Evolutionary conservation across 257 asterid genomes (phyloP), one percentile per base, ranked within the genome.

Genomic region (Schizonepeta tenuifolia): DNA sequence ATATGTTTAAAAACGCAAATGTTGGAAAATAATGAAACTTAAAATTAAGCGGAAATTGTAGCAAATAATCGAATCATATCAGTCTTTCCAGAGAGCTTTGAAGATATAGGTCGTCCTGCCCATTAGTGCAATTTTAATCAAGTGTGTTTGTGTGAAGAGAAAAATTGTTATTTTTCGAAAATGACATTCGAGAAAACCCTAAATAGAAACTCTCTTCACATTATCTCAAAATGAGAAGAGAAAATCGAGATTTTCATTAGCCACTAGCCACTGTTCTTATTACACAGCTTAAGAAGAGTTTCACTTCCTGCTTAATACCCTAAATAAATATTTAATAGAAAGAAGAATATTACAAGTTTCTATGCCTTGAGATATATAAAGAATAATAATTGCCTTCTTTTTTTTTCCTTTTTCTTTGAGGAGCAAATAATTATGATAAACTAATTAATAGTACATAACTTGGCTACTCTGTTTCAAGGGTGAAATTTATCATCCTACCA

Each of bases 401-500:
- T 7, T 43, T 38, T 9, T n/a, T n/a, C n/a, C n/a, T n/a, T n/a
- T 4, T 24, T 8, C 8, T 68, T 47, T 11, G 10, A 6, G 49
- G 58, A 22, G 13, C 18, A 18, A 26, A 38, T 65, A 75, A 67
- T 69, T 10, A 17, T 36, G 75, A 63, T 22, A 31, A 62, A 62
- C 60, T 36, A 22, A 58, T 31, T 14, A 38, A 36, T 62, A 46
- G 31, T 56, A 44, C 43, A 26, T 35, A 46, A 71, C 17, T 33
- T 3, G 75, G 60, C 60, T 18, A 53, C 59, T 53, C 31, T 31
- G 36, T 31, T 31, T 31, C 36, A 5, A 31, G 36, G 33, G 33
- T 9, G 31, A 35, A 36, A 36, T 15, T 9, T 5, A 11, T 55
- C 63, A 93, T 73, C 97, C 95, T 13, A 86, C 87, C 67, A 95